Evolutionary conservation across 2,329 filamentous ascomycete species (phyloP).

Genomic region (Talaromyces albobiverticillius): DNA sequence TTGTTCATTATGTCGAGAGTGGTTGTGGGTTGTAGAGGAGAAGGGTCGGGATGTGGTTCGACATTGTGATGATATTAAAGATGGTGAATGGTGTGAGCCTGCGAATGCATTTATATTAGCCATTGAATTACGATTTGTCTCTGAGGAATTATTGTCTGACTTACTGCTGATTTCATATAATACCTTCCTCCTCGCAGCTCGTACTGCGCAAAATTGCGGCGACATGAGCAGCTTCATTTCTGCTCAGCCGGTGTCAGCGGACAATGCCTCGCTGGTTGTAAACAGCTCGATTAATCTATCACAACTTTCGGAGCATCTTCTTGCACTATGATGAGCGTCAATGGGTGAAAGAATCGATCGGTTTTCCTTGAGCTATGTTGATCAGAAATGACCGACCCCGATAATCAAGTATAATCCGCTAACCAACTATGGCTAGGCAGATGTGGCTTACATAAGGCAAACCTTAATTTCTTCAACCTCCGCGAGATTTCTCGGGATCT

Average conservation of each 20-base stretch:
- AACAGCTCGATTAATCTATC: not conserved
- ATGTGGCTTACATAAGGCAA: conserved; percentile 30
- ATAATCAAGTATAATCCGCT: not conserved
- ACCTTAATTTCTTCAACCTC: conserved; percentile 14
- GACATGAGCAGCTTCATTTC: conserved; percentile 31
- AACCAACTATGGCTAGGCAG: not conserved
- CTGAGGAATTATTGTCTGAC: not conserved
- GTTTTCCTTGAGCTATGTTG: not conserved
- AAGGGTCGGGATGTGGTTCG: not conserved
- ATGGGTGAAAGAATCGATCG: not conserved
- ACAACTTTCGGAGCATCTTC: not conserved
- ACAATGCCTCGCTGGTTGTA: not conserved
- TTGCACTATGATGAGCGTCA: not conserved
- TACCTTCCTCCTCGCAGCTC: conserved; percentile 16
- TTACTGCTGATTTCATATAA: conserved; percentile 10
- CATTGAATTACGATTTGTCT: not conserved
- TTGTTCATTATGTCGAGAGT: not conserved
- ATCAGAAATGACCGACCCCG: not conserved
- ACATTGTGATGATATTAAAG: not conserved
- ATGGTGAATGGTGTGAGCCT: not conserved
- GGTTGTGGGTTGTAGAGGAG: not conserved
- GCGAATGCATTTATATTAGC: not conserved
- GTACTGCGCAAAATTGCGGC: conserved; percentile 16
- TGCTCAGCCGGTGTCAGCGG: conserved; percentile 11
- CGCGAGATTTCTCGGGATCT: conserved; percentile 31